Evolutionary conservation across 805 yeast species (phyloP).

Genomic region (Starmerella cellae): DNA sequence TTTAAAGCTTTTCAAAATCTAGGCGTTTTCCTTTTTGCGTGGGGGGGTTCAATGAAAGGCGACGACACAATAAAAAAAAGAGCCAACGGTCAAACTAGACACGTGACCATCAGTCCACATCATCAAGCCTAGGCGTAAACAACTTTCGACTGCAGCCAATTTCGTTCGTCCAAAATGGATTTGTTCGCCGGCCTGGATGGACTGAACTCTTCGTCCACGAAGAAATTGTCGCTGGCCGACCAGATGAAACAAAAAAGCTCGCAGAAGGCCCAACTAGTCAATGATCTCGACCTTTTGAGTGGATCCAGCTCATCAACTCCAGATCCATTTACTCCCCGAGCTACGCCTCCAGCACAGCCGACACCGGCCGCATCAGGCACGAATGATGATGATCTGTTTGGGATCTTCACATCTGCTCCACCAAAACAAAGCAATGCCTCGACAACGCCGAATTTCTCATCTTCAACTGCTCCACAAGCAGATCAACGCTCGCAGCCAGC

Average conservation of each 20-base stretch:
- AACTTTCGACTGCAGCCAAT: no score
- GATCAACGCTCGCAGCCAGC: background rate
- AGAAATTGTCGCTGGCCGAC: constrained; percentile 26
- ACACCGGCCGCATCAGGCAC: background rate
- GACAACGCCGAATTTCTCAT: no score
- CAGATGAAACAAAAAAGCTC: constrained; percentile 18
- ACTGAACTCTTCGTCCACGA: constrained; percentile 14
- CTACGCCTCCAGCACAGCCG: background rate
- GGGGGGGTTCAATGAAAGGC: no score
- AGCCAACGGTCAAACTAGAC: no score
- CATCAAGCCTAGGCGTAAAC: no score
- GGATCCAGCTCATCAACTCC: background rate
- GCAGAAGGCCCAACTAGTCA: constrained; percentile 17
- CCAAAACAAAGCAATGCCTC: no score
- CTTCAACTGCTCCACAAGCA: background rate
- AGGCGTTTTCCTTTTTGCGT: no score
- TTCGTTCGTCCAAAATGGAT: constrained; percentile 19
- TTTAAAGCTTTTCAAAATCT: no score
- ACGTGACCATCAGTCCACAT: no score
- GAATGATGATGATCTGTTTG: constrained; percentile 15
- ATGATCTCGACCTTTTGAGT: constrained; percentile 24
- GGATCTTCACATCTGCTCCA: constrained; percentile 17
- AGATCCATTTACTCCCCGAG: background rate
- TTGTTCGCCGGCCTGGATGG: constrained; percentile 24
- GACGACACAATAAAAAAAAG: no score